Evolutionary conservation across 1,139 yeast species (phyloP), one percentile per base, ranked within the genome.

Genomic region (Candida sp.): DNA sequence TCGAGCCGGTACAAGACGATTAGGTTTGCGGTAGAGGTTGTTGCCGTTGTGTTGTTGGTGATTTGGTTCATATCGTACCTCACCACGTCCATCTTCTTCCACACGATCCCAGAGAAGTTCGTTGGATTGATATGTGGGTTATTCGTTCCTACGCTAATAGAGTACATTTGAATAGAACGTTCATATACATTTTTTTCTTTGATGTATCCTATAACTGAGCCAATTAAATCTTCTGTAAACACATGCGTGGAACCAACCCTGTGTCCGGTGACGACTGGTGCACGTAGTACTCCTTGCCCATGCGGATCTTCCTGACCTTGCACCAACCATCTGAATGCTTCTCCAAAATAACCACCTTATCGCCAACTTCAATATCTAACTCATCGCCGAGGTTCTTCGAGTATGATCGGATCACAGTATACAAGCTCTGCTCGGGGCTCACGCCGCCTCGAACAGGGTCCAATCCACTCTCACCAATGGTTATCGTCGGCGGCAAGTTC

Each of bases 41-140:
- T 55, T 5, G 42, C 65, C 4, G 40, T 54, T 30, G 6, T 50
- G 3, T 49, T 63, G 35, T 34, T 61, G 8, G 25, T 54, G 1
- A 57, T 75, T 8, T 83, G 87, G 88, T 65, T 67, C 37, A 51
- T 65, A n/a, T 70, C 84, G 62, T 75, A 76, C 47, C 48, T 70
- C 6, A 68, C 85, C 5, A 87, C 93, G 0, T 74, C 88, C 3
- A 58, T 83, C 1, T 86, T 85, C 58, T 87, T 83, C 63, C 93
- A 87, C 61, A 84, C 90, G 0, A 47, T 78, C 1, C 38, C 67
- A 3, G 93, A 87, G 61, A 84, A 85, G 55, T 46, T 81, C 1
- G 63, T 77, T 2, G 92, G 91, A 0, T 61, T 83, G 9, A 8
- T 65, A 0, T 65, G 80, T 54, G 90, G 87, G 0, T 62, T 78